phyloP scores from a whole-genome alignment of 2,329 filamentous ascomycete genomes.

The Cryphonectria naterciae region DNA sequence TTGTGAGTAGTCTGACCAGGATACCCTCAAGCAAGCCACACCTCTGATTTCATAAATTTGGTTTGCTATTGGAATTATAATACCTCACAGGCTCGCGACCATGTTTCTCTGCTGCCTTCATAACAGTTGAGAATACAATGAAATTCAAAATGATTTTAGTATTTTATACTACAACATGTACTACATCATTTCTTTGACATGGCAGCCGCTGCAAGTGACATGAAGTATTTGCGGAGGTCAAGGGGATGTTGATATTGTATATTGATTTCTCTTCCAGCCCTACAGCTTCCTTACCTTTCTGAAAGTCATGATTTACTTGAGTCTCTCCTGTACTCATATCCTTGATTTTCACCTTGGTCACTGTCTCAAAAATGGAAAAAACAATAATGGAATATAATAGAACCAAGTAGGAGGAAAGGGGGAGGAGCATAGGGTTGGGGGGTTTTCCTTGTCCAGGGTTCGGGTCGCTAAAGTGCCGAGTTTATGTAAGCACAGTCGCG shows the following conservation, averaged over 20 bases:
- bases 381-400: no score
- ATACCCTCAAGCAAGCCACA: not conserved
- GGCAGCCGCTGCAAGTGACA: not conserved
- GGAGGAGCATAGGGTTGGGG: not conserved
- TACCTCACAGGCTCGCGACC: not conserved
- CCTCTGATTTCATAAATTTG: not conserved
- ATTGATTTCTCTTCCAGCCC: not conserved
- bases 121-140: not conserved
- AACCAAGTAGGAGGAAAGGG: not conserved
- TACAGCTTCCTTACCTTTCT: not conserved
- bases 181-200: not conserved
- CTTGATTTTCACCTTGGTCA: no score
- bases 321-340: not conserved
- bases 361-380: no score
- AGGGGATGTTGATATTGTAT: not conserved
- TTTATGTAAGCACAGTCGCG: slow-evolving; percentile 3
- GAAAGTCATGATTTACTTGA: not conserved
- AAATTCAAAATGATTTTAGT: not conserved
- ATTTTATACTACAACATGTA: not conserved
- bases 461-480: not conserved
- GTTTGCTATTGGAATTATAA: not conserved
- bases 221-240: not conserved
- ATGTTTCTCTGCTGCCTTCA: not conserved
- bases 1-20: not conserved
- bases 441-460: not conserved